Conservation (phyloP, 495 filamentous ascomycete genomes). For the Penicillium canariense region DNA sequence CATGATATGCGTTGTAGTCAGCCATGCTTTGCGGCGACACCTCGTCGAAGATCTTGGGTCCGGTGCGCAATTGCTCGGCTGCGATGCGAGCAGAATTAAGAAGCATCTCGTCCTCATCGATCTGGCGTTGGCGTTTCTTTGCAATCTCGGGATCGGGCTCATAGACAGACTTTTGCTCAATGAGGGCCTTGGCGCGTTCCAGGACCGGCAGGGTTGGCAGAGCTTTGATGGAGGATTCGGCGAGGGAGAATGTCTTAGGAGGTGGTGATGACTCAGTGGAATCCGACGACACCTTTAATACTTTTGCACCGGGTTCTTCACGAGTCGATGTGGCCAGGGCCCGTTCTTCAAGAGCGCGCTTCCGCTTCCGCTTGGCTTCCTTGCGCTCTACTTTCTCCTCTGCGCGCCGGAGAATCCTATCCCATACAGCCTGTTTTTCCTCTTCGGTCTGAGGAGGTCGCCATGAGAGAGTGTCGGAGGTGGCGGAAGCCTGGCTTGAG, state of each 20-base stretch:
- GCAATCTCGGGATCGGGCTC: slow-evolving; percentile 21
- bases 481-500: neutral
- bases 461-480: neutral
- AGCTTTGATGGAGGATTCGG: slow-evolving; percentile 32
- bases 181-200: slow-evolving; percentile 31
- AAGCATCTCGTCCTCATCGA: slow-evolving; percentile 46
- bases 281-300: slow-evolving; percentile 24
- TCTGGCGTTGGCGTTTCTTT: slow-evolving; percentile 20
- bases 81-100: slow-evolving; percentile 44
- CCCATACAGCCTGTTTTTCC: slow-evolving; percentile 22
- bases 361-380: slow-evolving; percentile 24
- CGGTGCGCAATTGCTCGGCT: slow-evolving; percentile 39
- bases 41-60: slow-evolving; percentile 34
- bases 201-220: slow-evolving; percentile 42
- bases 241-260: slow-evolving; percentile 31
- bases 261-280: slow-evolving; percentile 8
- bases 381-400: slow-evolving; percentile 8
- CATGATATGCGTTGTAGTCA: neutral
- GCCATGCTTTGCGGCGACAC: neutral
- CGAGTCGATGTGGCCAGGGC: slow-evolving; percentile 8
- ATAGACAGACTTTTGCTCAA: slow-evolving; percentile 20
- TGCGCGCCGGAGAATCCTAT: slow-evolving; percentile 12
- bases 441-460: slow-evolving; percentile 5
- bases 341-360: slow-evolving; percentile 25
- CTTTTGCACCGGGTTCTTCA: slow-evolving; percentile 22